These are phyloP conservation scores for Nemania diffusa DNA, from an alignment of 2,329 filamentous ascomycete genomes.

Conservation along the genomic window DNA sequence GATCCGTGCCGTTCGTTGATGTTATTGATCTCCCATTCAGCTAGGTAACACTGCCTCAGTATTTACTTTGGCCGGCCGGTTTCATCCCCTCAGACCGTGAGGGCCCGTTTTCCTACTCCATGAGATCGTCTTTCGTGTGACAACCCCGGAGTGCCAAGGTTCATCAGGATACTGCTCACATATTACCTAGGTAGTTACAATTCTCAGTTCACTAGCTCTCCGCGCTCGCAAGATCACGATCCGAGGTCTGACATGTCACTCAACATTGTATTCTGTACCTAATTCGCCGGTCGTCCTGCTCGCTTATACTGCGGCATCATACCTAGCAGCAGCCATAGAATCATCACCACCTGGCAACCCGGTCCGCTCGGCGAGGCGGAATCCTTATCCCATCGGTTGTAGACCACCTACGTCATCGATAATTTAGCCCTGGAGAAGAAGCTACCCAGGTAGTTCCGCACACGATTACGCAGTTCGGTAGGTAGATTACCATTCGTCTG, in stretches of 20 bases:
- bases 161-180: conserved; percentile 7
- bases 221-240: conserved; percentile 14
- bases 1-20: conserved; percentile 8
- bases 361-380: conserved; percentile 4
- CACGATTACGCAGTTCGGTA: background rate
- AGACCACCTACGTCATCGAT: conserved; percentile 3
- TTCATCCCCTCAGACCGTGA: conserved; percentile 10
- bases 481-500: too few relatives aligned
- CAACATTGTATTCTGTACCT: background rate
- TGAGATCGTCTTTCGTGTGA: conserved; percentile 25
- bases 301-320: conserved; percentile 5
- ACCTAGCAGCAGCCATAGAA: conserved; percentile 4
- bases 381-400: background rate
- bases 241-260: conserved; percentile 19
- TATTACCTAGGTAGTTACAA: conserved; percentile 11
- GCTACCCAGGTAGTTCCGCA: conserved; percentile 1
- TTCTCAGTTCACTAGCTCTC: conserved; percentile 5
- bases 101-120: too few relatives aligned
- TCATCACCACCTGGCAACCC: conserved; percentile 11
- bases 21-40: background rate
- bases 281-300: conserved; percentile 17
- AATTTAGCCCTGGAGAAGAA: background rate
- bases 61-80: conserved; percentile 12
- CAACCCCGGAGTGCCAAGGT: background rate
- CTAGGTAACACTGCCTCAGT: conserved; percentile 16